Evolutionary conservation across 257 asterid genomes (phyloP).

Genomic region (Anisodus tanguticus): DNA sequence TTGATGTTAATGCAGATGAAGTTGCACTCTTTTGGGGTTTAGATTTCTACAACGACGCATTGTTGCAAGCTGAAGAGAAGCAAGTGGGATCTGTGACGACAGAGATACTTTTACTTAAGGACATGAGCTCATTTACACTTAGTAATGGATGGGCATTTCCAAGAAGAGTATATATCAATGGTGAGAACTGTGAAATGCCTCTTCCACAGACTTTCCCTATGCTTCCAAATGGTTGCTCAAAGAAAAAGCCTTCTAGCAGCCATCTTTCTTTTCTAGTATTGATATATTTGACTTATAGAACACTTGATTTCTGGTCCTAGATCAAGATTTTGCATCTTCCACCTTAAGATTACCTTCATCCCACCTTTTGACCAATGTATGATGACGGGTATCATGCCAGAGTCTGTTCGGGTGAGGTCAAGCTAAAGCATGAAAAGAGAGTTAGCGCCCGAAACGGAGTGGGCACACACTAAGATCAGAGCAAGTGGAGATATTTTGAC

Average conservation of each 20-base stretch:
- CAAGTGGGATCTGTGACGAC: constrained; percentile 62
- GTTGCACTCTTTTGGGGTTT: constrained; percentile 75
- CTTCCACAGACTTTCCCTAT: constrained; percentile 63
- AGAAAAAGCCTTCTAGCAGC: background rate
- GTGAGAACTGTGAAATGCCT: constrained; percentile 76
- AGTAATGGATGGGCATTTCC: constrained; percentile 81
- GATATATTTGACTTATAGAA: constrained; percentile 37
- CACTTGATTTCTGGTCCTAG: constrained; percentile 18
- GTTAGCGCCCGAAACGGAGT: too few species aligned
- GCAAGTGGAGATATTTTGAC: too few species aligned
- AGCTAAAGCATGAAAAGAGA: too few species aligned
- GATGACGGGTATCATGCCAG: too few species aligned
- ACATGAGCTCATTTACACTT: constrained; percentile 55
- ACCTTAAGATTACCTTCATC: background rate
- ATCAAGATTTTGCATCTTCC: background rate
- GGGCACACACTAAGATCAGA: too few species aligned
- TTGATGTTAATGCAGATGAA: constrained; percentile 55
- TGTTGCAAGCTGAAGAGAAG: constrained; percentile 47
- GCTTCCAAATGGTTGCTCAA: constrained; percentile 58
- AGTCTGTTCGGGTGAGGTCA: too few species aligned
- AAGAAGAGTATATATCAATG: constrained; percentile 67
- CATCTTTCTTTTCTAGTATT: constrained; percentile 28
- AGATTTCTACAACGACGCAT: constrained; percentile 46
- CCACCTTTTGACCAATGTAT: background rate
- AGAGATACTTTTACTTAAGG: constrained; percentile 62